A percentile compares a stretch with the other conserved stretches of the same genome.
Conservation (phyloP, 2,329 filamentous ascomycete genomes). For the Paraconiothyrium sp. region DNA sequence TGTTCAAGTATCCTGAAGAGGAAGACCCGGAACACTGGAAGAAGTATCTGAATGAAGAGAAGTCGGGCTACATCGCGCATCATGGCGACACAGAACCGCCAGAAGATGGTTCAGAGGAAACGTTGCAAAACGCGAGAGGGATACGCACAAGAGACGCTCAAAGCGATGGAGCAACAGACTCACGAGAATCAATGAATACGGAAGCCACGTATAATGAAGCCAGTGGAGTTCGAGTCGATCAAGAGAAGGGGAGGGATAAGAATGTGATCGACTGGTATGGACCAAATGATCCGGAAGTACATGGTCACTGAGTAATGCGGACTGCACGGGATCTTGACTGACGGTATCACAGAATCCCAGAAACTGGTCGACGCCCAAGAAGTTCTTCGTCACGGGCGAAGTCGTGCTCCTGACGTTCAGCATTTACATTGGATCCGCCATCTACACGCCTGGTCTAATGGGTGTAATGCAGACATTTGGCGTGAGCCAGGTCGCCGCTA, state of each 20-base stretch:
- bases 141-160: slow-evolving; percentile 1
- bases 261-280: slow-evolving; percentile 47
- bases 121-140: slow-evolving; percentile 1
- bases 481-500: slow-evolving; percentile 68
- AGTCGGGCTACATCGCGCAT: slow-evolving; percentile 4
- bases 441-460: slow-evolving; percentile 52
- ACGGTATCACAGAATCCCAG: slow-evolving; percentile 29
- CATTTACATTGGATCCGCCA: slow-evolving; percentile 59
- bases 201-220: slow-evolving; percentile 5
- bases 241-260: slow-evolving; percentile 2
- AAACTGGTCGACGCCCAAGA: slow-evolving; percentile 35
- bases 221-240: slow-evolving; percentile 3
- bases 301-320: background rate
- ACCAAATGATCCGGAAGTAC: slow-evolving; percentile 32
- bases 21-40: slow-evolving; percentile 20
- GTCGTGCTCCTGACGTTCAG: slow-evolving; percentile 61
- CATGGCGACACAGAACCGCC: slow-evolving; percentile 7
- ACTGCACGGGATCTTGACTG: background rate
- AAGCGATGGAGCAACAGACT: background rate
- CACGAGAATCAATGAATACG: background rate
- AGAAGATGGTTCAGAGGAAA: background rate
- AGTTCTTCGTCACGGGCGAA: slow-evolving; percentile 16
- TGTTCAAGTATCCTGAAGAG: slow-evolving; percentile 22
- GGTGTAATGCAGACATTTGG: slow-evolving; percentile 61
- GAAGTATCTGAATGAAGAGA: background rate